These are phyloP conservation scores for Calonectria leucothoes DNA, from an alignment of 2,329 filamentous ascomycete genomes.

Conservation along the genomic window DNA sequence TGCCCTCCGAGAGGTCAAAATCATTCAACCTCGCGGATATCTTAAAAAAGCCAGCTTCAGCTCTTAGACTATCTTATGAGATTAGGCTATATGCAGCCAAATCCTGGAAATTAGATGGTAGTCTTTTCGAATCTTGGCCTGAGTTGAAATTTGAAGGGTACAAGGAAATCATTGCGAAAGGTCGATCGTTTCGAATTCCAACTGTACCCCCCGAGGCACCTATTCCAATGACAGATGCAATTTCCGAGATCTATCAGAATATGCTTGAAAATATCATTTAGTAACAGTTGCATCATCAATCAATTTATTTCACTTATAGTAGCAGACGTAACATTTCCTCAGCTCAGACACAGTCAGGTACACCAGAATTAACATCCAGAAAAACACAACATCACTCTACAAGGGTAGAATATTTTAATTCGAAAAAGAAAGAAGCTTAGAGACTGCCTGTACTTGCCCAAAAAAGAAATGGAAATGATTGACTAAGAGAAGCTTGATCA, in stretches of 20 bases:
- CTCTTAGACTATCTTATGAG: neutral
- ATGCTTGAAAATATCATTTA: neutral
- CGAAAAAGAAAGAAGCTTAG: too few species aligned
- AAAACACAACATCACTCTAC: too few species aligned
- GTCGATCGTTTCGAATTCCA: neutral
- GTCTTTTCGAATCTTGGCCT: neutral
- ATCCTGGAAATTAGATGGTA: neutral
- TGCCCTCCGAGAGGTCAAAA: neutral
- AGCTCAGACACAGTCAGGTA: too few species aligned
- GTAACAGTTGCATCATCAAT: neutral
- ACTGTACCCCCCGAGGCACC: neutral
- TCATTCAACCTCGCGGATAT: neutral
- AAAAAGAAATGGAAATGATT: too few species aligned
- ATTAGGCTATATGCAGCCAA: neutral
- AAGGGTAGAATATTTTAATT: too few species aligned
- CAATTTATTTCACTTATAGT: neutral
- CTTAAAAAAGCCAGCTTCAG: neutral
- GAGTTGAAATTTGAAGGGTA: slow-evolving; percentile 7
- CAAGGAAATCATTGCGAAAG: neutral
- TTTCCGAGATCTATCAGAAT: neutral
- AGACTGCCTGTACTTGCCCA: too few species aligned
- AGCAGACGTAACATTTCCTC: too few species aligned
- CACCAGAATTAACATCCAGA: too few species aligned
- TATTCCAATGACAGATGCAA: neutral
- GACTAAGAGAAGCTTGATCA: too few species aligned